These are phyloP conservation scores for Fusarium clavum DNA, from an alignment of 2,329 filamentous ascomycete genomes.

Conservation along the genomic window DNA sequence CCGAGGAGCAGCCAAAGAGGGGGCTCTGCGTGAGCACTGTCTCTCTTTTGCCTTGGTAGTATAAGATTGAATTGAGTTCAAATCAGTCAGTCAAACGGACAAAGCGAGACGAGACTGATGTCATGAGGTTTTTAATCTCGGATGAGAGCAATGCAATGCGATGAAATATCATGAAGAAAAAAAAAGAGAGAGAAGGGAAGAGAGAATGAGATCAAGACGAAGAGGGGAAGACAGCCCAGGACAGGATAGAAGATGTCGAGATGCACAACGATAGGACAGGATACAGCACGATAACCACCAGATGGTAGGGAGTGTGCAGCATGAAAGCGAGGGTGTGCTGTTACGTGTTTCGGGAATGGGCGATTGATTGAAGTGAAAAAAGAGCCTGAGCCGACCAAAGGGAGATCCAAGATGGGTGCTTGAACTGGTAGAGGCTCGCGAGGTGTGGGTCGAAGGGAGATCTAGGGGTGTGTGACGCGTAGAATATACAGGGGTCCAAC, in stretches of 20 bases:
- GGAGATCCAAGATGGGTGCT: constrained; percentile 22
- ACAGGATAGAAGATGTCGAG: constrained; percentile 5
- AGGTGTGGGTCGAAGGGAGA: constrained; percentile 18
- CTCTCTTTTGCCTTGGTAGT: constrained; percentile 25
- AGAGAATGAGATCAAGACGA: neutral
- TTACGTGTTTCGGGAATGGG: constrained; percentile 35
- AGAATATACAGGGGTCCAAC: constrained; percentile 13
- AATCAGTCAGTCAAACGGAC: constrained; percentile 23
- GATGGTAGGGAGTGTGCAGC: constrained; percentile 15
- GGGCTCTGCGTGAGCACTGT: constrained; percentile 24
- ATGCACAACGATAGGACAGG: constrained; percentile 11
- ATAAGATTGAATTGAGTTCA: constrained; percentile 16
- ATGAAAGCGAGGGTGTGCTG: constrained; percentile 16
- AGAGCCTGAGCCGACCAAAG: constrained; percentile 34
- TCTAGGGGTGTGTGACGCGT: constrained; percentile 25
- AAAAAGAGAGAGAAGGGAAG: neutral
- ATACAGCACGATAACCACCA: constrained; percentile 18
- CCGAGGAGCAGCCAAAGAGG: constrained; percentile 22
- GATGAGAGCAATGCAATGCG: neutral
- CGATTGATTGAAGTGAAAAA: constrained; percentile 21
- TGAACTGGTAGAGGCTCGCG: constrained; percentile 1
- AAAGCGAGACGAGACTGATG: constrained; percentile 32
- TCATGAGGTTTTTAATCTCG: constrained; percentile 7
- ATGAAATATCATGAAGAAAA: neutral
- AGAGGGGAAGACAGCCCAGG: constrained; percentile 13